Base-by-base conservation (phyloP, 2,329 filamentous ascomycete species). In the Xylaria multiplex region DNA sequence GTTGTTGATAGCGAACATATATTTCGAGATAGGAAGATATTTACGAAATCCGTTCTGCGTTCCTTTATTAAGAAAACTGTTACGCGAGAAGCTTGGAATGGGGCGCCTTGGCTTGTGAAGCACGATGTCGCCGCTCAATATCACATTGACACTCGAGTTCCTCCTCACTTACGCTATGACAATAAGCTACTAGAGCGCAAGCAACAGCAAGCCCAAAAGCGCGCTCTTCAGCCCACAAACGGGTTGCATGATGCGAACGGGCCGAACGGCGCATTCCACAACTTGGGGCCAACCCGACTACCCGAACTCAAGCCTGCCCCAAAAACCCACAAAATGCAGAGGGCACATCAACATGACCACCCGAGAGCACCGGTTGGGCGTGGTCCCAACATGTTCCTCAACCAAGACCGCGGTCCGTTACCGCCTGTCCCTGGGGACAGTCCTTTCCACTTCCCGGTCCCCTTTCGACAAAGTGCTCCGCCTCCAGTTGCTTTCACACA, bases 71-170 rank as follows among this genome's bases (percentile, higher is more conserved):
- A 97, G 77, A 94, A 96, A 79, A 96, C 93, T 0, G 91, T 97
- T n/a, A 91, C 90, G 1, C 85, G 95, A 67, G 96, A 98, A 75
- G 88, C 93, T 3, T 98, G 94, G 93, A 95, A 90, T 67, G 95
- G 95, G n/a, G 96, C 96, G 0, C 95, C 96, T 0, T 99, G 96
- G 96, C 82, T 97, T 62, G 95, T 98, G 19, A 97, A 96, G 80
- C 86, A 91, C 42, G 90, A 93, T 60, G 89, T 97, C 65, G 96
- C 96, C 0, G 88, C 88, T 52, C 86, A 90, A 69, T 97, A 96
- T 78, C 90, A 93, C 68, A 96, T 99, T 69, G 90, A 93, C 67
- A 93, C 89, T n/a, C 89, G 93, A 59, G 88, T 98, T 13, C 96
- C 96, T 6, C 86, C 89, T 58, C 91, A 96, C 74, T 83, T 97